Conservation (phyloP, 106 monocot species). For the Dioscorea alata region DNA sequence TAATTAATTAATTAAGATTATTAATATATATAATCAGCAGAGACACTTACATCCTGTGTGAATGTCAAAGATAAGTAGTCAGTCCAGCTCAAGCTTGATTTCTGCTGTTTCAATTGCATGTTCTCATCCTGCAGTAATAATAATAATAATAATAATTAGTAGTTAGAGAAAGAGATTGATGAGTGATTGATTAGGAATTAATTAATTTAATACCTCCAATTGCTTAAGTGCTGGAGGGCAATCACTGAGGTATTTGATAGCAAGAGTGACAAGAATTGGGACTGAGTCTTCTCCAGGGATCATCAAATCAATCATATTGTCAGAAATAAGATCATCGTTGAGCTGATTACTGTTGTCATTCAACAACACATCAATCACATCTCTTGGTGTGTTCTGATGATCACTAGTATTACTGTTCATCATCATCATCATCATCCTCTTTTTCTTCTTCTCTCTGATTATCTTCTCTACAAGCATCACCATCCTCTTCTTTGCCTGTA, state of each 20-base stretch:
- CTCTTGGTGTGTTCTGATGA: constrained; percentile 10
- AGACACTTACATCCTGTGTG: constrained; percentile 66
- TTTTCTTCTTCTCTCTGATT: constrained; percentile 46
- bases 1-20: too few relatives aligned
- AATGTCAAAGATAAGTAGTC: constrained; percentile 89
- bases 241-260: constrained; percentile 77
- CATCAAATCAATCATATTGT: constrained; percentile 93
- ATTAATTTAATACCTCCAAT: constrained; percentile 41
- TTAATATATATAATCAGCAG: background rate
- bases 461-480: constrained; percentile 52
- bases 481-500: constrained; percentile 72
- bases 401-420: background rate
- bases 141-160: too few relatives aligned
- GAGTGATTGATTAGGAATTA: background rate
- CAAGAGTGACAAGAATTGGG: constrained; percentile 74
- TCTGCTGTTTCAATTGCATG: constrained; percentile 49
- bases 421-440: too few relatives aligned
- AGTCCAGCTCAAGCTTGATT: constrained; percentile 34
- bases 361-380: constrained; percentile 69
- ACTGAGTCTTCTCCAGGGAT: constrained; percentile 96
- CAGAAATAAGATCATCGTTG: constrained; percentile 76
- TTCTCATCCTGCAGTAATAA: constrained; percentile 64
- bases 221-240: constrained; percentile 60
- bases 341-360: constrained; percentile 45
- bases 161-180: background rate